Evolutionary conservation across 176 grass and related monocot species (phyloP).

Genomic region (Areca catechu): DNA sequence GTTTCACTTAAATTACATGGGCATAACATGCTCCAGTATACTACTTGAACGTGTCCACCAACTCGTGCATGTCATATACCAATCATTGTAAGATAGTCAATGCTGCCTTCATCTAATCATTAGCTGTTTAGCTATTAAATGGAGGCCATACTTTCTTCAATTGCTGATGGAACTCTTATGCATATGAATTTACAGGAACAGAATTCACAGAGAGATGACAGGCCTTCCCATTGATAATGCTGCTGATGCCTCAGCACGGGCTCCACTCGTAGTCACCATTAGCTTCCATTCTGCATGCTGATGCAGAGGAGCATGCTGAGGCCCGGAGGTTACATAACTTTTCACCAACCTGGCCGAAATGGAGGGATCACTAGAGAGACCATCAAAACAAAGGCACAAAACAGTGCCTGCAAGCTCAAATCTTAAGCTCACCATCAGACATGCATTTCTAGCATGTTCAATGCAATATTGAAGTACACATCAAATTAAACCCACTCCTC

Average conservation of each 20-base stretch:
- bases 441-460: not conserved
- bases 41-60: no score
- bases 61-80: no score
- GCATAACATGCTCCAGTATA: no score
- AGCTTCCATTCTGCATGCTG: not conserved
- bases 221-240: not conserved
- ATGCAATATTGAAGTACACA: not conserved
- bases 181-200: not conserved
- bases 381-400: no score
- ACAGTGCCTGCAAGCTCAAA: no score
- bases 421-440: conserved; percentile 1
- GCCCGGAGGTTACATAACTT: not conserved
- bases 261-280: not conserved
- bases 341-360: not conserved
- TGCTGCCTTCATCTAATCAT: no score
- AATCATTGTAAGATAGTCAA: no score
- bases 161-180: not conserved
- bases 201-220: not conserved
- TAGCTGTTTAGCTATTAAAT: not conserved
- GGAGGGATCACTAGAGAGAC: not conserved
- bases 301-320: not conserved
- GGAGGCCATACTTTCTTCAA: not conserved
- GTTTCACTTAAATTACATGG: no score
- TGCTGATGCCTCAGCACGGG: not conserved
- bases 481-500: not conserved